A percentile compares a stretch with the other conserved stretches of the same genome.
phyloP scores from a whole-genome alignment of 495 filamentous ascomycete species.

The Chaetomium tenue region DNA sequence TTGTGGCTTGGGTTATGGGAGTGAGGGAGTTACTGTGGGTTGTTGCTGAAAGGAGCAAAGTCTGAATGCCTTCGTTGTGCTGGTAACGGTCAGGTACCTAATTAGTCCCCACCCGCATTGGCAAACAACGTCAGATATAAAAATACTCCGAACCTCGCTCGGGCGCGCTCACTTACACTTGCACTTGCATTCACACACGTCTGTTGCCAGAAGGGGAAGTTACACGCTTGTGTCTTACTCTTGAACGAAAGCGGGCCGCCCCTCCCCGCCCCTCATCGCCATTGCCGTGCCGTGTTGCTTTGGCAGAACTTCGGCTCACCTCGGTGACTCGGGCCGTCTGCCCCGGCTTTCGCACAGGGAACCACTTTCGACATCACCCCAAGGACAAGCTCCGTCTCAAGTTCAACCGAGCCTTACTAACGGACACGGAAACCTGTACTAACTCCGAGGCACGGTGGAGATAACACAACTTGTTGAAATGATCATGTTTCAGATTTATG shows the following conservation, averaged over 20 bases:
- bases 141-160: neutral
- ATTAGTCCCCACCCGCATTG: neutral
- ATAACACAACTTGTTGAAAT: neutral
- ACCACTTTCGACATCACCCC: neutral
- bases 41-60: too few species aligned
- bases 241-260: neutral
- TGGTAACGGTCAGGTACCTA: neutral
- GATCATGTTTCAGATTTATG: neutral
- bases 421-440: too few species aligned
- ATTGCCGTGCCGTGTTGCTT: neutral
- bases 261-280: constrained; percentile 1
- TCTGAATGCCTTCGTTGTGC: too few species aligned
- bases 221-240: neutral
- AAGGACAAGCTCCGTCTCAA: too few species aligned
- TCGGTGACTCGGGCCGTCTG: constrained; percentile 9
- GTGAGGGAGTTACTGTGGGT: too few species aligned
- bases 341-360: neutral
- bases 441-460: too few species aligned
- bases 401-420: too few species aligned
- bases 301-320: constrained; percentile 27
- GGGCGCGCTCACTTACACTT: neutral
- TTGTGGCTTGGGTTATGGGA: neutral
- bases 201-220: neutral
- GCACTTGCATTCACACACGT: neutral
- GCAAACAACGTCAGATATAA: neutral